Percentiles rank a stretch among this genome's conserved stretches.
phyloP scores from a whole-genome alignment of 345 rosid species.

The Eucalyptus tenuipes region DNA sequence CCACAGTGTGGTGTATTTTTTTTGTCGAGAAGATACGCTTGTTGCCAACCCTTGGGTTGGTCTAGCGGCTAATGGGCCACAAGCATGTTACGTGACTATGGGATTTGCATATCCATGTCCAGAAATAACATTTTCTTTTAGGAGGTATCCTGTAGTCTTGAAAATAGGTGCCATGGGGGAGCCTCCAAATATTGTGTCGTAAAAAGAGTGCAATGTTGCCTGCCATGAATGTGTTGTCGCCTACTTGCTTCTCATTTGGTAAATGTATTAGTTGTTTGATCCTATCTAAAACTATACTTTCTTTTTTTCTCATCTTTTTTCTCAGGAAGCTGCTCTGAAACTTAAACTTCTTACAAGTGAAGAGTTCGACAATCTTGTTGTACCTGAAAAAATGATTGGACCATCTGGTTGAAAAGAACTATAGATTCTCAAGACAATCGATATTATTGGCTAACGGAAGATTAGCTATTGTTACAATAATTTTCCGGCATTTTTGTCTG shows the following conservation, averaged over 20 bases:
- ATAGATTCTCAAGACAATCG: background rate
- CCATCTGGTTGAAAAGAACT: conserved; percentile 41
- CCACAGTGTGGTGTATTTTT: background rate
- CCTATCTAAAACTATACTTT: background rate
- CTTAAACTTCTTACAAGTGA: conserved; percentile 59
- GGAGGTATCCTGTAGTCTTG: background rate
- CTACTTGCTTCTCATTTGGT: background rate
- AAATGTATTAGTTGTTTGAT: background rate
- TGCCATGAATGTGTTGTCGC: background rate
- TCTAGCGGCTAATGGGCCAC: background rate
- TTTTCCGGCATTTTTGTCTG: background rate
- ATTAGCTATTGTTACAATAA: background rate
- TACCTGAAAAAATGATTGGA: conserved; percentile 93
- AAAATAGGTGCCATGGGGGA: background rate
- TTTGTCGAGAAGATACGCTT: background rate
- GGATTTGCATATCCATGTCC: background rate
- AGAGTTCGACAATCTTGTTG: conserved; percentile 89
- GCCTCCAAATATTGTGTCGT: background rate
- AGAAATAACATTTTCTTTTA: background rate
- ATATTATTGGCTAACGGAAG: background rate
- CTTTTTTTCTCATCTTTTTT: background rate
- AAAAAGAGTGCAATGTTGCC: background rate
- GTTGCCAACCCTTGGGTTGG: background rate
- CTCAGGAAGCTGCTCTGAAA: conserved; percentile 74
- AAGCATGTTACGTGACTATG: background rate